These are phyloP conservation scores for Penicillium corylophilum DNA, from an alignment of 2,329 filamentous ascomycete genomes.

Conservation along the genomic window DNA sequence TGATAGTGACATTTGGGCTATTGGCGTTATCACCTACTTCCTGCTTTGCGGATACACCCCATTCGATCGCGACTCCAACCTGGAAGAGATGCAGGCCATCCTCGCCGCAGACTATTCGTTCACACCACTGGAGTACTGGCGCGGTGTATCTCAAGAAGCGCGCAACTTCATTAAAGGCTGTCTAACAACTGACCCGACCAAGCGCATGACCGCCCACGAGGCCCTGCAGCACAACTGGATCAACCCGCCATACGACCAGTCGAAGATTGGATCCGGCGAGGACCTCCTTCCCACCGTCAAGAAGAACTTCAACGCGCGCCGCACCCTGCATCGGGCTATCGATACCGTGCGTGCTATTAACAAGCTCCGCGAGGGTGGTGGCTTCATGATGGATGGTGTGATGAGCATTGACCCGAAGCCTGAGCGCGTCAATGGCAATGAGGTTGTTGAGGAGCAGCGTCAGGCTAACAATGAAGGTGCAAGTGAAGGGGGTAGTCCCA, in stretches of 20 bases:
- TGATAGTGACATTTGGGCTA: constrained; percentile 83
- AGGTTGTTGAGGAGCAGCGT: constrained; percentile 40
- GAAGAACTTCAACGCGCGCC: constrained; percentile 68
- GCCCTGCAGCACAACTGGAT: constrained; percentile 66
- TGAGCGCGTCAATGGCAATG: constrained; percentile 45
- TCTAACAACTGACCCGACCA: constrained; percentile 81
- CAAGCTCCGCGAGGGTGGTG: constrained; percentile 62
- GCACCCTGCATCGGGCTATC: constrained; percentile 66
- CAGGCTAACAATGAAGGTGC: constrained; percentile 15
- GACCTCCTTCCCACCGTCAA: constrained; percentile 65
- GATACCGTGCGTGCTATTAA: constrained; percentile 69
- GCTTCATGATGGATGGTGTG: constrained; percentile 63
- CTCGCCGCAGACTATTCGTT: constrained; percentile 95
- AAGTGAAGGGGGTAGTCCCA: constrained; percentile 22
- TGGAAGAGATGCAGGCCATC: constrained; percentile 99
- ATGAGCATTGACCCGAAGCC: constrained; percentile 57
- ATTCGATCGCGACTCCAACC: constrained; percentile 94
- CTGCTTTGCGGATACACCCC: constrained; percentile 96
- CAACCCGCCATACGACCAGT: constrained; percentile 54
- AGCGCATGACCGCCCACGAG: constrained; percentile 88
- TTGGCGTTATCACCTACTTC: constrained; percentile 98
- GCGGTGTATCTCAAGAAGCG: constrained; percentile 79
- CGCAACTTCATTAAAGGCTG: constrained; percentile 92
- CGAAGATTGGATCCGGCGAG: constrained; percentile 40
- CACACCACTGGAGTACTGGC: constrained; percentile 93